Percentiles rank a stretch among this genome's conserved stretches.
Evolutionary conservation across 2,329 filamentous ascomycete genomes (phyloP).

Genomic region (Colletotrichum gigasporum): DNA sequence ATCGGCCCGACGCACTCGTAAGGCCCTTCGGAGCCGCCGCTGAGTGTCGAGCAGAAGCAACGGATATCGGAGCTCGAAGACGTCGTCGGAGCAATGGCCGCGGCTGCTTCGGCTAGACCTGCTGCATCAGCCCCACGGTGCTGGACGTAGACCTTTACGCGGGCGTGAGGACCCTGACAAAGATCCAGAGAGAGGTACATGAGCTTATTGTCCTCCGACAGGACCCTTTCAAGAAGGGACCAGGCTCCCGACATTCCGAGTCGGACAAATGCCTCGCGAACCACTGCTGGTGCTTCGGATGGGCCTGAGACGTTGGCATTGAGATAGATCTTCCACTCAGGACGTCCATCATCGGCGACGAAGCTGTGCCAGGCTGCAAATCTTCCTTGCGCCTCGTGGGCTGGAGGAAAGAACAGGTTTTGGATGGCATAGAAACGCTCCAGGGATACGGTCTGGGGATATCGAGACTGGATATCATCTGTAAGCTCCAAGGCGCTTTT

Average conservation of each 20-base stretch:
- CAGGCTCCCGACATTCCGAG: neutral
- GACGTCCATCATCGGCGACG: neutral
- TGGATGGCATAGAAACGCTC: neutral
- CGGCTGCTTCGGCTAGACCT: neutral
- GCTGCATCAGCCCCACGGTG: neutral
- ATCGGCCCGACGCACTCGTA: neutral
- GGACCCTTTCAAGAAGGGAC: neutral
- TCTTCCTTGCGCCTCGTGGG: neutral
- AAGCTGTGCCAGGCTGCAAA: neutral
- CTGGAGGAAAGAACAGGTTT: neutral
- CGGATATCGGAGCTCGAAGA: neutral
- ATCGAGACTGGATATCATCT: rapidly evolving
- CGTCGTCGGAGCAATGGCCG: neutral
- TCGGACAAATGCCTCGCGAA: neutral
- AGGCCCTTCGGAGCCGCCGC: neutral
- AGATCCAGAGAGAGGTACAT: neutral
- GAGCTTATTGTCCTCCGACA: neutral
- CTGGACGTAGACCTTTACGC: neutral
- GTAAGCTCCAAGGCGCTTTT: neutral
- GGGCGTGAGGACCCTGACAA: neutral
- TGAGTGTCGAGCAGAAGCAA: neutral
- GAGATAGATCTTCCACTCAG: neutral
- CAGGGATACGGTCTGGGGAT: neutral
- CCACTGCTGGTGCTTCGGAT: neutral
- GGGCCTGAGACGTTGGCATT: neutral